Evolutionary conservation across 2,329 filamentous ascomycete genomes (phyloP).

Genomic region (Didymella sp.): DNA sequence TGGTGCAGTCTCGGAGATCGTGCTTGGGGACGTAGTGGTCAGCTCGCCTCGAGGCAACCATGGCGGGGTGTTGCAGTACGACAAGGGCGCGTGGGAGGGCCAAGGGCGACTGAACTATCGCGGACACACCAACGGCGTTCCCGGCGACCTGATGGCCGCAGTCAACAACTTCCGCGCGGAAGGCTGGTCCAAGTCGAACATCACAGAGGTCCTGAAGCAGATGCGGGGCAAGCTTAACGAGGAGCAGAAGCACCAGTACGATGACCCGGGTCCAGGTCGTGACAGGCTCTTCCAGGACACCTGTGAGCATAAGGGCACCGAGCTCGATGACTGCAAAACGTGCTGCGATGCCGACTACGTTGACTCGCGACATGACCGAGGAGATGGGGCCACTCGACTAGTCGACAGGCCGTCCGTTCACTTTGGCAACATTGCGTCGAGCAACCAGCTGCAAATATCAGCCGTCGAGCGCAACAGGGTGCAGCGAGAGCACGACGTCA

Average conservation of each 20-base stretch:
- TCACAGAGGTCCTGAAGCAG: not conserved
- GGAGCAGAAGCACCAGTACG: too few species aligned
- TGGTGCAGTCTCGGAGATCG: constrained; percentile 20
- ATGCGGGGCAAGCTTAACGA: not conserved
- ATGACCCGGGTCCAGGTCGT: too few species aligned
- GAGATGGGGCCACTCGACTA: not conserved
- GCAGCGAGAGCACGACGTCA: constrained; percentile 20
- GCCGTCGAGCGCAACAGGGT: constrained; percentile 22
- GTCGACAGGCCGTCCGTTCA: constrained; percentile 19
- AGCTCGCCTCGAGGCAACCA: constrained; percentile 25
- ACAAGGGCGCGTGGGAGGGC: constrained; percentile 24
- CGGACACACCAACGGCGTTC: constrained; percentile 21
- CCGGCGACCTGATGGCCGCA: not conserved
- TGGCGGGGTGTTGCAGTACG: constrained; percentile 31
- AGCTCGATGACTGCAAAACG: too few species aligned
- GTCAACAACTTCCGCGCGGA: constrained; percentile 3
- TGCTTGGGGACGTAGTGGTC: constrained; percentile 33
- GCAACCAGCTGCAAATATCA: constrained; percentile 28
- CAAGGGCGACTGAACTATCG: constrained; percentile 21
- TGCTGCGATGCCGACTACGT: too few species aligned
- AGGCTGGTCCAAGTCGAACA: not conserved
- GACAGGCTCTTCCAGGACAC: too few species aligned
- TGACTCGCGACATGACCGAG: not conserved
- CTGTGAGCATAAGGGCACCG: too few species aligned
- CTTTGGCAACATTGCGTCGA: constrained; percentile 30